Conservation (phyloP, 2,329 filamentous ascomycete species). For the Akanthomyces muscarius region DNA sequence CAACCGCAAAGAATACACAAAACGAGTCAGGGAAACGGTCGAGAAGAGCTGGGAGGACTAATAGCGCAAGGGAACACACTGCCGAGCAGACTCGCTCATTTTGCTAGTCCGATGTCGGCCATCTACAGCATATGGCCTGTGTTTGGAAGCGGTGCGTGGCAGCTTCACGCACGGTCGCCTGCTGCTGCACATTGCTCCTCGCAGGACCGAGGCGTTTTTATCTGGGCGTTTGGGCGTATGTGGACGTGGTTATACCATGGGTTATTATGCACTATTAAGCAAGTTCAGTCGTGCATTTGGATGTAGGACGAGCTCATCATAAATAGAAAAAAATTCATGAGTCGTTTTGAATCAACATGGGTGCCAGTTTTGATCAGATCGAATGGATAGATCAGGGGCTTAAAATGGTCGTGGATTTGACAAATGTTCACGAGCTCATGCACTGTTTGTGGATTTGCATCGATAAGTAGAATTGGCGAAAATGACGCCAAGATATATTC, state of each 20-base stretch:
- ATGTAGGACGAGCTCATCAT: neutral
- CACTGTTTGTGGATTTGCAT: neutral
- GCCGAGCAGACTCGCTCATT: neutral
- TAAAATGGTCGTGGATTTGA: neutral
- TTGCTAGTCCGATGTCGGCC: neutral
- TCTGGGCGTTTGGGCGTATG: conserved; percentile 16
- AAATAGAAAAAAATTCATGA: conserved; percentile 2
- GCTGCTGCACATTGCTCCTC: neutral
- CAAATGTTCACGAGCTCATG: neutral
- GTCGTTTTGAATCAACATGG: neutral
- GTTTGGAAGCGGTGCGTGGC: neutral
- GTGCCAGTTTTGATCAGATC: neutral
- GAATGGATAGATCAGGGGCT: neutral
- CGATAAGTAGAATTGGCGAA: neutral
- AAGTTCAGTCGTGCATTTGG: neutral
- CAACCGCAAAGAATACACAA: conserved; percentile 93
- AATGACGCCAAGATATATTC: too few species aligned
- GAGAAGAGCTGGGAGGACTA: conserved; percentile 99
- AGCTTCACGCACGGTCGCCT: neutral
- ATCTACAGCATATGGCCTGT: conserved; percentile 15
- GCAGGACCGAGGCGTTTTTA: conserved; percentile 10
- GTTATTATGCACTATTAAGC: neutral
- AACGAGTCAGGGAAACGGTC: conserved; percentile 91
- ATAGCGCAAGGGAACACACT: conserved; percentile 12
- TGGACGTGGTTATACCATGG: conserved; percentile 15